phyloP scores from a whole-genome alignment of 176 grass and related monocot species.

The Poa pratensis region DNA sequence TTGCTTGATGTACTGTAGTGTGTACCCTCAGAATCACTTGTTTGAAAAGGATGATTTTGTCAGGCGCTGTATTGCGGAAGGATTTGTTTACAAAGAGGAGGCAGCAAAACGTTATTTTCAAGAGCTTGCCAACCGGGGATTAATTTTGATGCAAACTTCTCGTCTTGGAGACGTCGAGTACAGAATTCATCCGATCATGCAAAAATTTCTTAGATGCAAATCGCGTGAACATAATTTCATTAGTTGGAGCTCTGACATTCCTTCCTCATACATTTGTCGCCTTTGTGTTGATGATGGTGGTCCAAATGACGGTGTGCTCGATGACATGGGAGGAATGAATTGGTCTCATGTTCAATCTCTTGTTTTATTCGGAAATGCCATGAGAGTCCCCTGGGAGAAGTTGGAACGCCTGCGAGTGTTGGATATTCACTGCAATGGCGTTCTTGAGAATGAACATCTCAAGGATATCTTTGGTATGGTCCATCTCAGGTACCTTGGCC shows the following conservation, averaged over 20 bases:
- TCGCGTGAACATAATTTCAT: neutral
- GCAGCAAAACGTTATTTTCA: neutral
- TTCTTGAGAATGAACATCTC: neutral
- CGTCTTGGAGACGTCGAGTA: neutral
- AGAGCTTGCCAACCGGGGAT: neutral
- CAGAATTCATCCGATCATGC: neutral
- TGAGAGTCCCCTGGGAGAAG: neutral
- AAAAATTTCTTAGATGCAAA: neutral
- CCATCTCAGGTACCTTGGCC: neutral
- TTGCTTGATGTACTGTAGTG: neutral
- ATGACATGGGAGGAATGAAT: neutral
- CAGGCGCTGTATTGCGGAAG: neutral
- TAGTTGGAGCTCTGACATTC: neutral
- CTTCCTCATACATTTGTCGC: neutral
- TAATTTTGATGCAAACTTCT: neutral
- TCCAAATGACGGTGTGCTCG: neutral
- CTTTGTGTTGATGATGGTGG: neutral
- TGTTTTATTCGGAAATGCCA: neutral
- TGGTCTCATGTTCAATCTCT: neutral
- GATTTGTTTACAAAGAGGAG: neutral
- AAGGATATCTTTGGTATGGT: neutral
- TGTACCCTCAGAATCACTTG: rapidly evolving
- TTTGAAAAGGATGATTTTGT: neutral
- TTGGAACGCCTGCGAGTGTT: neutral
- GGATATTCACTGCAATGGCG: rapidly evolving